Evolutionary conservation across 257 asterid genomes (phyloP), one percentile per base, ranked within the genome.

Genomic region (Forsythia suspensa): DNA sequence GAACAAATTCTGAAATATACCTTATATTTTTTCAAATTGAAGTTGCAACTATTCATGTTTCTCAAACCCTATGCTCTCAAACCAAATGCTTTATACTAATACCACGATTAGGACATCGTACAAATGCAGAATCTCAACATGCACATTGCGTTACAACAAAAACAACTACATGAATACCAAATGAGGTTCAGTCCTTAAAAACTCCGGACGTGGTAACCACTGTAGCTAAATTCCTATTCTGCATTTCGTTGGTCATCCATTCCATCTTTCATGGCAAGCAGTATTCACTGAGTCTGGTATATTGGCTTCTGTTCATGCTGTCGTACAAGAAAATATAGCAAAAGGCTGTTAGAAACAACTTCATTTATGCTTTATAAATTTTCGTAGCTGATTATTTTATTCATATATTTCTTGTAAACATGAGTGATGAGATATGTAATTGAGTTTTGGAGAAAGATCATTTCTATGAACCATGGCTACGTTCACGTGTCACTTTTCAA

Each of bases 201-300:
- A 21, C 40, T 63, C 70, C 6, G 70, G 70, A 8, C 39, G 5
- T 10, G 16, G 18, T 9, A 63, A 24, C 70, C 13, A 21, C 24
- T 24, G 38, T 29, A 63, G 29, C 39, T 21, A 16, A 10, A 63
- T 24, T 63, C 70, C 3, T 63, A 24, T 18, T 5, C 13, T 66
- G 76, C 76, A 66, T 67, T 79, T 16, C 7, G 29, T 51, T 20
- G 52, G 79, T 18, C 77, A 66, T 67, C 72, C 37, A 13, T 34
- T 70, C 42, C 77, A 68, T 11, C 71, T 72, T 76, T 70, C 65
- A 76, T 68, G 74, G 76, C 78, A 81, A 46, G 79, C 82, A 70
- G 34, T 51, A 65, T 21, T 61, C 4, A 24, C 80, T 24, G 18
- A 4, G 37, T 57, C 57, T 44, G 36, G 42, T 20, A 42, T 16